Conservation (phyloP, 1,139 yeast species). For the Cylindricascospora bacillispora region DNA sequence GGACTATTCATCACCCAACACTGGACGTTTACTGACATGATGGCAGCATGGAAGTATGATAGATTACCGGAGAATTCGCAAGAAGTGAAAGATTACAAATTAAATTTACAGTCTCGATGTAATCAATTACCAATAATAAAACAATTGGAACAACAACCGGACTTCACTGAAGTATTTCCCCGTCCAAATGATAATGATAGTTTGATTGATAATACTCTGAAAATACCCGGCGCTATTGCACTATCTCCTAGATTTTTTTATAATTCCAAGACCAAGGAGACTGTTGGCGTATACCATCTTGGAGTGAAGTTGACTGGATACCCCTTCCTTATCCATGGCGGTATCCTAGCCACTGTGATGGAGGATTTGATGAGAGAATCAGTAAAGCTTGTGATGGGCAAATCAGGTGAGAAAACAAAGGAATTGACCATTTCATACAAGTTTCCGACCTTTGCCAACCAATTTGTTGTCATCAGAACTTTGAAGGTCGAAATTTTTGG, state of each 20-base stretch:
- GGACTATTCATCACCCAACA: conserved; percentile 25
- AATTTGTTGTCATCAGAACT: conserved; percentile 57
- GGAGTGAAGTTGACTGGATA: conserved; percentile 78
- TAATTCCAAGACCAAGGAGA: conserved; percentile 42
- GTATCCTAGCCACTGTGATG: conserved; percentile 68
- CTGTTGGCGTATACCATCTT: conserved; percentile 57
- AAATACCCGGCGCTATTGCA: conserved; percentile 68
- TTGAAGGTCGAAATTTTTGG: conserved; percentile 26
- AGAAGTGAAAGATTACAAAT: conserved; percentile 24
- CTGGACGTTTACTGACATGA: conserved; percentile 24
- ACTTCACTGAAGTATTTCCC: conserved; percentile 26
- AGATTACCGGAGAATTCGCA: conserved; percentile 18
- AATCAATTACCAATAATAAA: conserved; percentile 35
- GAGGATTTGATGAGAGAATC: conserved; percentile 51
- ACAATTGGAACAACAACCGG: conserved; percentile 25
- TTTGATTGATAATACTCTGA: conserved; percentile 29
- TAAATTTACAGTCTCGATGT: conserved; percentile 34
- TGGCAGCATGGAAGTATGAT: conserved; percentile 25
- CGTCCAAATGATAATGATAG: conserved; percentile 24
- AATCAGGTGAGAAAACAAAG: conserved; percentile 19
- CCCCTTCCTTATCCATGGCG: conserved; percentile 84
- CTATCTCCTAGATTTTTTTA: conserved; percentile 62
- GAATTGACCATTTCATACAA: conserved; percentile 33
- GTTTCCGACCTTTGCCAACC: conserved; percentile 69
- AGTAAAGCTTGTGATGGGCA: conserved; percentile 21